Base-by-base conservation (phyloP, 2,329 filamentous ascomycete genomes). In the Zasmidium citrigriseum region DNA sequence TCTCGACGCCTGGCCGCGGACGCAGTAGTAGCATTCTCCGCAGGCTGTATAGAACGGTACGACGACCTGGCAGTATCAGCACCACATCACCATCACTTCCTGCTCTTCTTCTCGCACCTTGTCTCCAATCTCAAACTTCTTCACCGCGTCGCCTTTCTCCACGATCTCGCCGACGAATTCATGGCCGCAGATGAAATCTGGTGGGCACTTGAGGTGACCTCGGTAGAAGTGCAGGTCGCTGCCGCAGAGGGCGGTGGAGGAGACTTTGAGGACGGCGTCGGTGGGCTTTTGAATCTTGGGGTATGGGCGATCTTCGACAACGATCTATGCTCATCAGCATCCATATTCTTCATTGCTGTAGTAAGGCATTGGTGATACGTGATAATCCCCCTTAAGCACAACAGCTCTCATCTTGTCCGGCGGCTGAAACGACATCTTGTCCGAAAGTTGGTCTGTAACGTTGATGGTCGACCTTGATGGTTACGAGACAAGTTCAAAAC, bases 191-290 rank as follows among this genome's bases (percentile, higher is more conserved):
- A 88, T 83, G 68, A 86, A 87, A 29, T 80, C 83, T 0, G 88
- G 84, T 0, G 75, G 80, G 5, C 86, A 88, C 22, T 86, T 82
- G 70, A 96, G 86, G 68, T 91, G 88, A 34, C 93, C 93, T 47
- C 92, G 89, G 77, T 88, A 96, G 54, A 91, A 86, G 75, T 96
- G 93, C 38, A 96, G 81, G 71, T 96, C 92, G 70, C 89, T 93
- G 72, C 93, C 93, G 73, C 93, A 97, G 27, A 97, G 82, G 16
- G 91, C 93, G 23, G 91, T 90, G 67, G 90, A 89, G 60, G 86
- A 83, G 20, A 96, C 90, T 73, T 91, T 93, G 70, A 96, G 85
- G 65, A 96, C 87, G 58, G 93, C 84, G 72, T 96, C 93, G 57
- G 82, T 83, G 4, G 85, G 81, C 59, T 90, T 81, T 67, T 88